Percentiles rank a stretch among this genome's conserved stretches.
phyloP scores from a whole-genome alignment of 2,329 filamentous ascomycete genomes.

The Aureobasidium sp. region DNA sequence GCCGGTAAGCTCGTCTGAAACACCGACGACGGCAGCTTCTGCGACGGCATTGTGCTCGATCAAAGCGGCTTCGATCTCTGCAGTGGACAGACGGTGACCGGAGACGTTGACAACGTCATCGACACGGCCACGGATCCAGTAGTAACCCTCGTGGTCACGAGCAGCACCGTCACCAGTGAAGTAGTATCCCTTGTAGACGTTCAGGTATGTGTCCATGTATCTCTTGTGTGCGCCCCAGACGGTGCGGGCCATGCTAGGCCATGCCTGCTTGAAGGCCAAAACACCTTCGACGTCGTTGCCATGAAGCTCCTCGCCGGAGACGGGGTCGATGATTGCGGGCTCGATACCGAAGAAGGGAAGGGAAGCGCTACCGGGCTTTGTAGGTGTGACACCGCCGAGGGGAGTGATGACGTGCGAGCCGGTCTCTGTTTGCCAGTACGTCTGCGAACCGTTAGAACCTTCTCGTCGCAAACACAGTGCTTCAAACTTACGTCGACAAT shows the following conservation, averaged over 20 bases:
- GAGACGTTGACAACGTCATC: constrained; percentile 98
- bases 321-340: constrained; percentile 92
- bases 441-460: constrained; percentile 46
- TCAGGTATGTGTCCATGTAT: constrained; percentile 97
- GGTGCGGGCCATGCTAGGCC: constrained; percentile 97
- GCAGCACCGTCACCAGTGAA: constrained; percentile 92
- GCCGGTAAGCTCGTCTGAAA: constrained; percentile 86
- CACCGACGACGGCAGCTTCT: constrained; percentile 90
- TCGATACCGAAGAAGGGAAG: constrained; percentile 98
- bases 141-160: constrained; percentile 95
- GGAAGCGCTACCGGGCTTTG: constrained; percentile 92
- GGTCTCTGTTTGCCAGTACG: constrained; percentile 99
- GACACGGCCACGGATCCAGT: constrained; percentile 98
- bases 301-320: constrained; percentile 84
- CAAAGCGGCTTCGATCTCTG: constrained; percentile 94
- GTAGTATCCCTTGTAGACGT: constrained; percentile 97
- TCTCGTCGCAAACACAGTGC: not conserved
- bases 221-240: constrained; percentile 97
- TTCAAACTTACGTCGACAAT: constrained; percentile 73
- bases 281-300: constrained; percentile 98
- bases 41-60: constrained; percentile 85
- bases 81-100: constrained; percentile 90
- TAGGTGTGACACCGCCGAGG: constrained; percentile 84
- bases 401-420: constrained; percentile 94
- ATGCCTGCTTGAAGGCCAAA: constrained; percentile 91